A percentile compares a stretch with the other conserved stretches of the same genome.
Conservation (phyloP, 345 rosid genomes). For the Citrus medica region DNA sequence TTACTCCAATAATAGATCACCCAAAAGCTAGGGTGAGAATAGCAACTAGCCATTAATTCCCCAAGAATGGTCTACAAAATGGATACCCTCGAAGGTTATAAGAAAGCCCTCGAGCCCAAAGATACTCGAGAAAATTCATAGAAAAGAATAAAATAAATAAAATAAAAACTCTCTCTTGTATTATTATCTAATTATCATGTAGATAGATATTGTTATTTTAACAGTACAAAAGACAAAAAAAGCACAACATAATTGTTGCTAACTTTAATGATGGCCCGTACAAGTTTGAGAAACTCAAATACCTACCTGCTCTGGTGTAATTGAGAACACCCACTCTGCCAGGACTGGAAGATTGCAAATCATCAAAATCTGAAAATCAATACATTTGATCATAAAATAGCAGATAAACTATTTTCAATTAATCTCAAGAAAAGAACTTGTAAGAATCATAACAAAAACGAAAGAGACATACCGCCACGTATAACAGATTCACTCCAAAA, state of each 20-base stretch:
- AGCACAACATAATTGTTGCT: background rate
- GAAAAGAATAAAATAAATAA: background rate
- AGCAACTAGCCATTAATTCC: background rate
- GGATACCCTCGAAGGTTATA: background rate
- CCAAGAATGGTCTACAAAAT: background rate
- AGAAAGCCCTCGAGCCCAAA: background rate
- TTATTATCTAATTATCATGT: background rate
- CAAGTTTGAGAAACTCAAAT: background rate
- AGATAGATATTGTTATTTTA: background rate
- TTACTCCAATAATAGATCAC: background rate
- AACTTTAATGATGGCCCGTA: background rate
- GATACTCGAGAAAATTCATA: background rate
- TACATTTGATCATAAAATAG: background rate
- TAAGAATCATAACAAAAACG: background rate
- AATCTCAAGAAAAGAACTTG: slow-evolving; percentile 1
- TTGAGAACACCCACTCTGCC: slow-evolving; percentile 54
- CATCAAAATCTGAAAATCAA: slow-evolving; percentile 55
- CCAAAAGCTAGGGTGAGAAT: background rate
- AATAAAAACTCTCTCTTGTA: background rate
- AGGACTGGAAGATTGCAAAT: slow-evolving; percentile 55
- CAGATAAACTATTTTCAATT: background rate
- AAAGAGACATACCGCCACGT: slow-evolving; percentile 42
- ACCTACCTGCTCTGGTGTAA: slow-evolving; percentile 80
- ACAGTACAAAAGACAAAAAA: background rate
- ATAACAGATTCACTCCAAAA: slow-evolving; percentile 93